These are phyloP conservation scores for Aspergillus clavatus DNA, from an alignment of 2,329 filamentous ascomycete species.

Conservation along the genomic window DNA sequence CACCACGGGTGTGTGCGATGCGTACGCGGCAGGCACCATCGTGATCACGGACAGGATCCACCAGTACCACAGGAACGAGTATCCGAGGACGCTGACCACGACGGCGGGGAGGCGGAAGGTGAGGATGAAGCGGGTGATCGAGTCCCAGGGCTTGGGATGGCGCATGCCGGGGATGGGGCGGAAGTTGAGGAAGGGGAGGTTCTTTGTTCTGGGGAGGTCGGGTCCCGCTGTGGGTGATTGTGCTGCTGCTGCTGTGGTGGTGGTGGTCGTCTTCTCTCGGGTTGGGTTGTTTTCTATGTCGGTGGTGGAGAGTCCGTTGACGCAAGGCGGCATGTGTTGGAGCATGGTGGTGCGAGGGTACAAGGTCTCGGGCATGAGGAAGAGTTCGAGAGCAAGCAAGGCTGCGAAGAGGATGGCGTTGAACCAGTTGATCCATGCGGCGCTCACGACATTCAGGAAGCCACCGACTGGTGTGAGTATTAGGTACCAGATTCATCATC, in stretches of 20 bases:
- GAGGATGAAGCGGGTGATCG: conserved; percentile 43
- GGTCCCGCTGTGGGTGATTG: too few species aligned
- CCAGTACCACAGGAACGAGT: conserved; percentile 55
- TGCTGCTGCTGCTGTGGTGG: too few species aligned
- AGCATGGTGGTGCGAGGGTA: conserved; percentile 52
- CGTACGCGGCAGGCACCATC: conserved; percentile 50
- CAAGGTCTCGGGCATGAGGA: conserved; percentile 53
- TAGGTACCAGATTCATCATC: not conserved
- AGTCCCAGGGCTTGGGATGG: conserved; percentile 49
- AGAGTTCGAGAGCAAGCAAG: conserved; percentile 46
- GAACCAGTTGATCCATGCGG: conserved; percentile 53
- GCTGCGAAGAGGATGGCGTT: conserved; percentile 50
- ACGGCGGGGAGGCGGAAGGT: conserved; percentile 47
- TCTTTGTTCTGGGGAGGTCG: conserved; percentile 37
- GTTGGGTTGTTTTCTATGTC: conserved; percentile 26
- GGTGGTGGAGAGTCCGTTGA: not conserved
- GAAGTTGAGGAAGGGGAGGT: conserved; percentile 44
- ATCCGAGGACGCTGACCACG: conserved; percentile 44
- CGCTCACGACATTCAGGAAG: conserved; percentile 46
- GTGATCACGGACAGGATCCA: conserved; percentile 53
- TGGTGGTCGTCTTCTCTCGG: not conserved
- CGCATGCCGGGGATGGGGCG: conserved; percentile 46
- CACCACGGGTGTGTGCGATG: conserved; percentile 44
- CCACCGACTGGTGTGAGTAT: conserved; percentile 41
- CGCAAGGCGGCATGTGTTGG: conserved; percentile 25